Base-by-base conservation (phyloP, 345 rosid genomes). In the Salix dunnii region DNA sequence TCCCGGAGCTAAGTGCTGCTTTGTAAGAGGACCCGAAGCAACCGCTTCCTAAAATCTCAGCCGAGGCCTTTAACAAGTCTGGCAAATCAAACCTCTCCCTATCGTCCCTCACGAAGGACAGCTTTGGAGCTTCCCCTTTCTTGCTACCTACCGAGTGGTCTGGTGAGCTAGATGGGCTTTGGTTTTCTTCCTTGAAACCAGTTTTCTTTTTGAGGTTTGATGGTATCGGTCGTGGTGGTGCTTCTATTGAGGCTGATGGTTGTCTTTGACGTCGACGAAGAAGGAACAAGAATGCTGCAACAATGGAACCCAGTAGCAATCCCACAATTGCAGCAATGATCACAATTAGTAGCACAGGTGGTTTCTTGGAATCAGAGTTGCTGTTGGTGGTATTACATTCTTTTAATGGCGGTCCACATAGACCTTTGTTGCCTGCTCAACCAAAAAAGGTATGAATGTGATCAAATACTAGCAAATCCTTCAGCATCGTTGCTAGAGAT, bases 31-130 rank as follows among this genome's bases (percentile, higher is more conserved):
- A 83, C 2, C 98, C 97, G 48, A 93, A 92, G 85, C 92, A 82
- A 1, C 98, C 99, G 38, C 94, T 93, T 3, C 97, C 97, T 35
- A 96, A 42, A 36, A 96, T 92, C 83, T 96, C 98, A 4, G 98
- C 99, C 0, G 98, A 90, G 14, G 99, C 91, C 75, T 87, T 92
- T 13, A 96, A 73, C 86, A 96, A 72, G 75, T 90, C 98, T 48
- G 82, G 88, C 82, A 96, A 78, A 63, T 96, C 99, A 72, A 96
- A 93, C 79, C 18, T 86, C 75, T 80, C 97, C 74, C 83, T 82
- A 20, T 90, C 97, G 6, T 93, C 95, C 77, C 88, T 87, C 30
- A 93, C 83, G 25, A 93, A 92, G 0, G 90, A 82, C 28, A 96
- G 75, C 84, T 88, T 89, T 28, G 83, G 21, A 21, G 31, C 31